These are phyloP conservation scores for Cerioporus squamosus DNA, from an alignment of 1,284 basidiomycete genomes.

Conservation along the genomic window DNA sequence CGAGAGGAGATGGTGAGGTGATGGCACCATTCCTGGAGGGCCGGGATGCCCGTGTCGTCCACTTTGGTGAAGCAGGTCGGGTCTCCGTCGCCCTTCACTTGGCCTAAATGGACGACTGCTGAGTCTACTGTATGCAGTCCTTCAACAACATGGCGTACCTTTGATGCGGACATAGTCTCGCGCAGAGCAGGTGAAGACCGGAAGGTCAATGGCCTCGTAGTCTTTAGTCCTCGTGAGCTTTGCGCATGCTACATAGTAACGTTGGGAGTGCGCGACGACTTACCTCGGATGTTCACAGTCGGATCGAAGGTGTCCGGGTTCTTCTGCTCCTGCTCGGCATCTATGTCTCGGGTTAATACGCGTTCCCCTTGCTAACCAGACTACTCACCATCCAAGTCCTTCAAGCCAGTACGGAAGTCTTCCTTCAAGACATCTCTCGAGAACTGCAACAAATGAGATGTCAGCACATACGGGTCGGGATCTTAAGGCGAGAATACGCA, in stretches of 20 bases:
- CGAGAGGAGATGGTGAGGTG: slow-evolving; percentile 56
- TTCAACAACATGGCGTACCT: slow-evolving; percentile 2
- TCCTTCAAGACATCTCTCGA: slow-evolving; percentile 61
- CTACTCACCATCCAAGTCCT: slow-evolving; percentile 58
- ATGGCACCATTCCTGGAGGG: slow-evolving; percentile 62
- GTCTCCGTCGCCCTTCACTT: slow-evolving; percentile 62
- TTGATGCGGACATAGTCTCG: slow-evolving; percentile 53
- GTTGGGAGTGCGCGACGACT: slow-evolving; percentile 22
- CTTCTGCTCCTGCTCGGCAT: slow-evolving; percentile 58
- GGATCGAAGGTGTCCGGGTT: slow-evolving; percentile 61
- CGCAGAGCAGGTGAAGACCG: slow-evolving; percentile 64
- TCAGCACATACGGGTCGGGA: background rate
- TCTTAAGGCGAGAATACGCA: slow-evolving; percentile 26
- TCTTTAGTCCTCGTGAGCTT: slow-evolving; percentile 38
- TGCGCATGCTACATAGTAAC: no score
- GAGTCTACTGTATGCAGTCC: background rate
- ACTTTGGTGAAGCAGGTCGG: slow-evolving; percentile 57
- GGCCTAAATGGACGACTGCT: slow-evolving; percentile 34
- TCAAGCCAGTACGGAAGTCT: slow-evolving; percentile 60
- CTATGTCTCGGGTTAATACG: slow-evolving; percentile 31
- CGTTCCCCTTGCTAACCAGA: background rate
- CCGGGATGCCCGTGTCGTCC: slow-evolving; percentile 60
- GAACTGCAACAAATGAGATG: slow-evolving; percentile 40
- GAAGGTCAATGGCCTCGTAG: slow-evolving; percentile 60
- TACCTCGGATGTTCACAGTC: slow-evolving; percentile 51